Evolutionary conservation across 2,329 filamentous ascomycete species (phyloP).

Genomic region (Colletotrichum zoysiae): DNA sequence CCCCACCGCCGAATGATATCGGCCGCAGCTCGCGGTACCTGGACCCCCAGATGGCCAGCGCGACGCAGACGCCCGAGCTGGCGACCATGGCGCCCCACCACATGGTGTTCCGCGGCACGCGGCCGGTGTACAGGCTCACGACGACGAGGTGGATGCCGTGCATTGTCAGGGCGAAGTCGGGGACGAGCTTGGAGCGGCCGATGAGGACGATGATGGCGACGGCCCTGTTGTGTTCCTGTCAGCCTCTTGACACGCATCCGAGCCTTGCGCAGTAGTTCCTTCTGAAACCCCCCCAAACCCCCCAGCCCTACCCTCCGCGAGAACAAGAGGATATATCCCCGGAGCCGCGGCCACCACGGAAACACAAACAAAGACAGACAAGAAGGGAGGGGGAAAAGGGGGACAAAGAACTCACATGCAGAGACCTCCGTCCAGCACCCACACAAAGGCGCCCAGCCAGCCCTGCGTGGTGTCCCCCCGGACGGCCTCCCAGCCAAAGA

Average conservation of each 20-base stretch:
- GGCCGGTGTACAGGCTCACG: conserved; percentile 82
- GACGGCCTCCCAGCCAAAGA: conserved; percentile 70
- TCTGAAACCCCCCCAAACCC: not conserved
- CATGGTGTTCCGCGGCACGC: conserved; percentile 80
- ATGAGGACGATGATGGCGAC: conserved; percentile 87
- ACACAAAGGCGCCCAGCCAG: conserved; percentile 70
- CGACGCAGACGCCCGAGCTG: conserved; percentile 61
- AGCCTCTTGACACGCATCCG: not conserved
- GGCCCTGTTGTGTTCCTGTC: conserved; percentile 65
- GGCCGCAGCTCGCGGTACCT: conserved; percentile 90
- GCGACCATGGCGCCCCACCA: conserved; percentile 81
- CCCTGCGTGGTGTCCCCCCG: conserved; percentile 73
- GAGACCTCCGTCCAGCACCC: conserved; percentile 67
- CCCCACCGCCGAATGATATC: conserved; percentile 82
- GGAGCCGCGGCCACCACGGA: not conserved
- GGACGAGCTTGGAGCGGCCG: conserved; percentile 90
- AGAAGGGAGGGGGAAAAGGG: not conserved
- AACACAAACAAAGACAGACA: too few relatives aligned
- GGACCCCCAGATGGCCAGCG: conserved; percentile 89
- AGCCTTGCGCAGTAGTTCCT: not conserved
- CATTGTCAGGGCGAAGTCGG: conserved; percentile 92
- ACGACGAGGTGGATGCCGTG: conserved; percentile 85
- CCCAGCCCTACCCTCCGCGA: not conserved
- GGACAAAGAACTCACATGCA: conserved; percentile 57
- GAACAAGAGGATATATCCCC: not conserved